Base-by-base conservation (phyloP, 2,329 filamentous ascomycete species). In the Coleophoma crateriformis region DNA sequence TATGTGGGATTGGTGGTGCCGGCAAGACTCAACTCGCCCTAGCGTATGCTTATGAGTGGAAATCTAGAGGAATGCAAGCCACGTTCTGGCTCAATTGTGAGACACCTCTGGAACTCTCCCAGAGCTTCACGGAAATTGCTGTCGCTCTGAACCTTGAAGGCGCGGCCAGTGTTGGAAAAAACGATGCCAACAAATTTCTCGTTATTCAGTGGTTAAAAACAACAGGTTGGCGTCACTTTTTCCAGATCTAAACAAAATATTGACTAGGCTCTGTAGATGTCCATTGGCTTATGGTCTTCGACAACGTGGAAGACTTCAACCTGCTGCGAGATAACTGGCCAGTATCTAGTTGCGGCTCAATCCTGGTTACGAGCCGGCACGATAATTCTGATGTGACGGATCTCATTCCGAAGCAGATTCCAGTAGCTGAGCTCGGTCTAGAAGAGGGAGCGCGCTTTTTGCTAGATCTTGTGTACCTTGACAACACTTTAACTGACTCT, bases 271-370 rank as follows among this genome's bases (percentile, higher is more conserved):
- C 11, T 8, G 33, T 35, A 41, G 44, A 35, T 22, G 15, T 40
- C 20, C 11, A 19, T n/a, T 53, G 50, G 50, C 33, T 53, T 6
- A 14, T 50, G 15, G 22, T 53, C 6, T 33, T 53, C 14, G 47
- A 53, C 19, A 53, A 53, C 35, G 32, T 53, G 13, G 47, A 53
- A 20, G 33, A 47, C 27, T 10, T 17, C 10, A 10, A 44, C 4
- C 15, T 42, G 7, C 8, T 37, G 8, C 33, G 17, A 27, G 19
- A 34, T 20, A 43, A 20, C 33, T 53, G 50, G 50, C 47, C 50
- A 8, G n/a, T 43, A 1, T 17, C 47, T 27, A 12, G 15, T 4
- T 19, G 33, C 14, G 50, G 48, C 2, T 41, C 47, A 2, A 37
- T 50, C 32, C 40, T 50, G 12, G 34, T 50, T 3, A 53, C 50